Percentiles rank a stretch among this genome's conserved stretches.
These are phyloP conservation scores for Nicotiana attenuata DNA, from an alignment of 257 asterid species.

Conservation along the genomic window DNA sequence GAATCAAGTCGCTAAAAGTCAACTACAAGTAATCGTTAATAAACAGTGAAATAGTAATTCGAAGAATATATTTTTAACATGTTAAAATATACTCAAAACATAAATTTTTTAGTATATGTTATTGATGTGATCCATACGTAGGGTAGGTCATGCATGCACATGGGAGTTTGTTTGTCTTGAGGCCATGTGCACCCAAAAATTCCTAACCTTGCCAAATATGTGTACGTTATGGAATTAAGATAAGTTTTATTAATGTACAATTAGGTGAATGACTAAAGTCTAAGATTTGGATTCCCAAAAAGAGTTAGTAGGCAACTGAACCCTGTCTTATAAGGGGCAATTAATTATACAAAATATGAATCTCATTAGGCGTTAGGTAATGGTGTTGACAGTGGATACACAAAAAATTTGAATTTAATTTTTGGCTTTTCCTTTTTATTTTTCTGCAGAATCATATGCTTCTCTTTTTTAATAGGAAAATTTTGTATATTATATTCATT, in stretches of 20 bases:
- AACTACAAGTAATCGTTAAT: too few species aligned
- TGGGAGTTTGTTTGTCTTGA: conserved; percentile 9
- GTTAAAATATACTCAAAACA: too few species aligned
- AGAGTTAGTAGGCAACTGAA: neutral
- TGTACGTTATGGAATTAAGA: neutral
- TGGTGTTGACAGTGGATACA: neutral
- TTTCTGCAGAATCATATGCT: neutral
- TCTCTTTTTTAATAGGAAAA: neutral
- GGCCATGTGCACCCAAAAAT: conserved; percentile 17
- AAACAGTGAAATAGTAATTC: too few species aligned
- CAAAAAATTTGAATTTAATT: neutral
- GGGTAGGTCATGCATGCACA: conserved; percentile 30
- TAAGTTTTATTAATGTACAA: neutral
- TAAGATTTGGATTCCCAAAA: neutral
- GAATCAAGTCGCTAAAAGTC: neutral
- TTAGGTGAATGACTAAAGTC: conserved; percentile 11
- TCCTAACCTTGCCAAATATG: neutral
- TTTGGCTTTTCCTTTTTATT: neutral
- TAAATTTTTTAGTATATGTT: too few species aligned
- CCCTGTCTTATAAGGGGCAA: neutral
- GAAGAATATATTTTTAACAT: too few species aligned
- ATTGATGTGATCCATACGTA: neutral
- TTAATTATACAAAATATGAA: neutral
- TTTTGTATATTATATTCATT: neutral
- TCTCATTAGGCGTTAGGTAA: neutral